Evolutionary conservation across 345 rosid species (phyloP), one percentile per base, ranked within the genome.

Genomic region (Capsella bursapastoris): DNA sequence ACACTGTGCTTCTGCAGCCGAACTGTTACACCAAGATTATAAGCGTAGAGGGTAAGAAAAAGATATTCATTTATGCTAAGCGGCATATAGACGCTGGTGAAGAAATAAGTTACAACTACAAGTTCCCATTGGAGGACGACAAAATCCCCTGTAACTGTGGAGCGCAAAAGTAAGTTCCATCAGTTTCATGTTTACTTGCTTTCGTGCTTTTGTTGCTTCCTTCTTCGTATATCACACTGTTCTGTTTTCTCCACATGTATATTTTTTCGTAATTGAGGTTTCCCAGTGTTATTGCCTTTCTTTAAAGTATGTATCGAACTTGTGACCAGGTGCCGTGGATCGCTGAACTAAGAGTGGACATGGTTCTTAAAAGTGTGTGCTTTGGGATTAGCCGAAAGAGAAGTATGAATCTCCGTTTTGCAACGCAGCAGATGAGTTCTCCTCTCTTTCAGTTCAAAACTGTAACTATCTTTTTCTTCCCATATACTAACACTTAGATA

Each of bases 71-170:
- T 59, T 96, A 96, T 82, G 91, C 99, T 28, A 96, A 96, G 73
- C 85, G 97, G 47, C 93, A 86, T 68, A 89, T 96, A 73, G 78
- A 75, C 16, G 85, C 85, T 22, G 98, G 99, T 69, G 98, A 96
- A 89, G 99, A 96, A 82, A 82, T 96, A 61, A 84, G 96, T 68
- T 96, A 96, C 76, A 96, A 96, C 83, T 96, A 92, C 88, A 96
- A 89, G 75, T 92, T 96, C 81, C 99, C 98, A 8, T 77, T 96
- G 84, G 99, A 92, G 80, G 98, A 90, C 65, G 81, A 89, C 68
- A 96, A 96, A 81, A 96, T 92, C 38, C 99, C 98, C 18, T 96
- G 99, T 84, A 88, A 90, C 88, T 96, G 99, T 80, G 90, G 97
- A 81, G 83, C 97, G 13, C 89, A 68, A 81, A 96, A 88, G 99